Base-by-base conservation (phyloP, 306 rosid species). In the Acacia crassicarpa region DNA sequence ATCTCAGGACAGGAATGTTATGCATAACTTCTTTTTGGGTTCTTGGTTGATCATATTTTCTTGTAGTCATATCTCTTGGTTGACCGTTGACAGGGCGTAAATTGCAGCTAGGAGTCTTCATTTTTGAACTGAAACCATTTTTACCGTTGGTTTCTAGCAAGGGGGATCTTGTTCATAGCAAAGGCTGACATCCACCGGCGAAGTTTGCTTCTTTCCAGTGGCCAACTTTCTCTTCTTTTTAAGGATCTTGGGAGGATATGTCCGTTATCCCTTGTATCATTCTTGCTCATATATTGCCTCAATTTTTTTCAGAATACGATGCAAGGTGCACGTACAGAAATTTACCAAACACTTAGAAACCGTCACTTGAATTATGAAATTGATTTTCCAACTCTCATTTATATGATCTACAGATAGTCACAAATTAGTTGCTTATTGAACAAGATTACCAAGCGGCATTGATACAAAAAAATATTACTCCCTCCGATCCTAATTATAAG, bases 31-130 rank as follows among this genome's bases (percentile, higher is more conserved):
- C 51, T 78, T 72, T 78, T 38, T 17, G 15, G 6, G 33, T 67
- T 19, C 48, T 38, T 8, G 72, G 48, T 15, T 65, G 23, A 66
- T 65, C 44, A 15, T 33, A 20, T 22, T 44, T 71, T 45, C 63
- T 65, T 59, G 19, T 62, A 49, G 73, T 68, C 49, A 76, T 66
- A 35, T 69, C 45, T 45, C 13, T 45, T 58, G 48, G 17, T 66
- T 63, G 38, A 49, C 58, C 80, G 70, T 85, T 75, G 78, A 74
- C 82, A 92, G 95, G 96, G 91, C 89, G 58, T 89, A 91, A 16
- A 87, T 82, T 69, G 90, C 89, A n/a, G 85, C 83, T 10, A 69
- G 89, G 79, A 89, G 87, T 85, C 88, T 83, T 80, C 86, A 49
- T 74, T 89, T 82, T 78, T 88, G 75, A 86, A 74, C 67, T 62